Percentiles rank a stretch among this genome's conserved stretches.
Evolutionary conservation across 768 basidiomycete genomes (phyloP).

Genomic region (Candolleomyces efflorescens): DNA sequence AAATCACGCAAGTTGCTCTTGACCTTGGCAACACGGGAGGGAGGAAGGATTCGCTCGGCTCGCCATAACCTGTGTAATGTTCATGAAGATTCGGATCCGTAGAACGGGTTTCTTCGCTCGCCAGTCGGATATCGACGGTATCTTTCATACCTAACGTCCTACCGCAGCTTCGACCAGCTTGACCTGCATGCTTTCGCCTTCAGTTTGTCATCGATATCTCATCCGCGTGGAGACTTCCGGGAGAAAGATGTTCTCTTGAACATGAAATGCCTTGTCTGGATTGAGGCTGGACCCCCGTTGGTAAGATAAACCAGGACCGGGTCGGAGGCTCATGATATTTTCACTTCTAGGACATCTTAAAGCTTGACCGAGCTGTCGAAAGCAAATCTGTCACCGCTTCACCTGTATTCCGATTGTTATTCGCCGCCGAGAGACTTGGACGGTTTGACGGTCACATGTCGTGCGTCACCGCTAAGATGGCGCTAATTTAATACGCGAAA

Average conservation of each 20-base stretch:
- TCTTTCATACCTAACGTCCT: slow-evolving; percentile 4
- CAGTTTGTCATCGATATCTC: slow-evolving; percentile 33
- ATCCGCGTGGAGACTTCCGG: slow-evolving; percentile 21
- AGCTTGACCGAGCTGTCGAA: background rate
- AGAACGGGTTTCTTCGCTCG: slow-evolving; percentile 64
- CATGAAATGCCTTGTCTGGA: background rate
- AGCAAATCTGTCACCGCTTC: no score
- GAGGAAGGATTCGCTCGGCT: slow-evolving; percentile 26
- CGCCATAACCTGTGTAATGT: slow-evolving; percentile 75
- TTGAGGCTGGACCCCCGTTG: background rate
- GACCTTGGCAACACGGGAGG: slow-evolving; percentile 32
- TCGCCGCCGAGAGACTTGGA: no score
- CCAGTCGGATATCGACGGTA: slow-evolving; percentile 43
- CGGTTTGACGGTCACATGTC: no score
- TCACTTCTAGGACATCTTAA: no score
- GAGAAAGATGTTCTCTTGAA: slow-evolving; percentile 16
- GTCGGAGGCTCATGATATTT: background rate
- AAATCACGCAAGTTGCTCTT: no score
- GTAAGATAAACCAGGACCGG: background rate
- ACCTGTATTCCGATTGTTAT: no score
- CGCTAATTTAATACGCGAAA: no score
- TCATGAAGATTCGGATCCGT: slow-evolving; percentile 57
- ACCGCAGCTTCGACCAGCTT: slow-evolving; percentile 9
- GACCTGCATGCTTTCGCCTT: slow-evolving; percentile 27
- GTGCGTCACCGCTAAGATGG: no score